Evolutionary conservation across 2,329 filamentous ascomycete genomes (phyloP), one percentile per base, ranked within the genome.

Genomic region (Colletotrichum musae): DNA sequence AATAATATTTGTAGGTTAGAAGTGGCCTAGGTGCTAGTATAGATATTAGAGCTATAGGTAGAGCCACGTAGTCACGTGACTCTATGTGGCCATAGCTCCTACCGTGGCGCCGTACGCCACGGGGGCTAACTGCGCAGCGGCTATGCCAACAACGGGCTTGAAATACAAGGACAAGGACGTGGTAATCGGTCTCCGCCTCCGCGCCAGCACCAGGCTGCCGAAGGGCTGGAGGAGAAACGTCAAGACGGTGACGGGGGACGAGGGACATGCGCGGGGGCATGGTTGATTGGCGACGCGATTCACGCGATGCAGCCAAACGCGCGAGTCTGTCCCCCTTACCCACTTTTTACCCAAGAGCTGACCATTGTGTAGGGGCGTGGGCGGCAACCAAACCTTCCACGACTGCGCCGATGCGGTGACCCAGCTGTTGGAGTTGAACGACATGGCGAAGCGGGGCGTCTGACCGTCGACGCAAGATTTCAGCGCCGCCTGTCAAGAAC

Each of bases 301-400:
- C 64, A 67, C 32, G 64, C 64, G 9, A 67, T 67, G 63, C 63
- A 66, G 41, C 63, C 63, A 5, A 59, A 53, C 2, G 18, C 56
- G 63, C 41, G 24, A 10, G 56, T 60, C 6, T 5, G 5, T 5
- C 28, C 21, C 6, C 24, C 41, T 32, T 13, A 18, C 21, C n/a
- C 9, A 48, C 21, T 43, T 36, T 13, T 32, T 32, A 2, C 6
- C 28, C 18, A 32, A 32, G 9, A 7, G 50, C 54, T 53, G 7
- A 59, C 24, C 13, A 12, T 6, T 32, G 16, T 43, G n/a, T 12
- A 66, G 63, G n/a, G 63, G 63, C 2, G 50, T 66, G 56, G 63
- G 63, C 12, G 56, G 63, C 2, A 66, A 60, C 26, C 63, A 66
- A 32, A 56, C 63, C 3, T 39, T 66, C 4, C 36, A 41, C 6